phyloP scores from a whole-genome alignment of 2,329 filamentous ascomycete genomes.

The Dactylellina parvicollis region DNA sequence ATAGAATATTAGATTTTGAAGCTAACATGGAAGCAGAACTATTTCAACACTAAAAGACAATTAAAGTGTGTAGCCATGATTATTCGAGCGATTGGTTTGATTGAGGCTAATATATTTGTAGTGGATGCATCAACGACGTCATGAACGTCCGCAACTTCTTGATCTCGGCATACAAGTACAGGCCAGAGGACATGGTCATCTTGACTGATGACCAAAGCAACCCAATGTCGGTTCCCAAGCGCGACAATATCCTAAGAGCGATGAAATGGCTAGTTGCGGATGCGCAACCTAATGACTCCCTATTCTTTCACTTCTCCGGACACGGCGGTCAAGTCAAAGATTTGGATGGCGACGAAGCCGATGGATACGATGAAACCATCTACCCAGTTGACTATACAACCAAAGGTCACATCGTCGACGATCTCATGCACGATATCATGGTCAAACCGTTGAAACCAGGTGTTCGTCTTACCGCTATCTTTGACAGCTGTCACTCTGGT shows the following conservation, averaged over 20 bases:
- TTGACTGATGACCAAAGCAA: slow-evolving; percentile 97
- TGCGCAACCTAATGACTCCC: slow-evolving; percentile 86
- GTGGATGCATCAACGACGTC: slow-evolving; percentile 96
- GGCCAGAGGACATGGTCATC: slow-evolving; percentile 95
- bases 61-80: slow-evolving; percentile 31
- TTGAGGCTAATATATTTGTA: slow-evolving; percentile 29
- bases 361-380: slow-evolving; percentile 84
- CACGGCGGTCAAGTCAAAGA: slow-evolving; percentile 78
- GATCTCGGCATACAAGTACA: slow-evolving; percentile 88
- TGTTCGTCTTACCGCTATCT: slow-evolving; percentile 71
- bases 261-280: slow-evolving; percentile 99
- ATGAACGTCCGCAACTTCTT: slow-evolving; percentile 95
- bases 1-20: background rate
- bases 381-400: slow-evolving; percentile 84
- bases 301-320: slow-evolving; percentile 98
- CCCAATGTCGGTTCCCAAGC: slow-evolving; percentile 95
- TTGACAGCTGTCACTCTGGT: slow-evolving; percentile 74
- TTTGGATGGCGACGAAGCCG: slow-evolving; percentile 80
- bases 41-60: slow-evolving; percentile 49
- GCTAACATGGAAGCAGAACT: slow-evolving; percentile 45
- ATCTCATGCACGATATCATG: slow-evolving; percentile 82
- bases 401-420: slow-evolving; percentile 82
- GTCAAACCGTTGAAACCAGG: slow-evolving; percentile 68
- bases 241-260: slow-evolving; percentile 90
- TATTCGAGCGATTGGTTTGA: background rate